A percentile compares a stretch with the other conserved stretches of the same genome.
phyloP scores from a whole-genome alignment of 331 rosid genomes.

The Telfairia occidentalis region DNA sequence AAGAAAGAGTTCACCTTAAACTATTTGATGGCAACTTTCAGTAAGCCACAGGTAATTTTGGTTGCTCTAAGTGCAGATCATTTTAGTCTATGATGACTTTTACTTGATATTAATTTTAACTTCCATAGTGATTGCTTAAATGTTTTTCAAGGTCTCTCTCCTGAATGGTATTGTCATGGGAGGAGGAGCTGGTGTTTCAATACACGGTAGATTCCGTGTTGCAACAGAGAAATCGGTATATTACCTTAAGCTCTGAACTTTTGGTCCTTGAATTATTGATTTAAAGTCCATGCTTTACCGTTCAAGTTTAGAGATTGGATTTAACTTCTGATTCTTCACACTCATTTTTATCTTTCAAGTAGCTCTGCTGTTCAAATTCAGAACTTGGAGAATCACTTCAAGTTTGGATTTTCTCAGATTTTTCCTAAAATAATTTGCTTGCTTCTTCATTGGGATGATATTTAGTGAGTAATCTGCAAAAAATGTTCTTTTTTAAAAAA shows the following conservation, averaged over 20 bases:
- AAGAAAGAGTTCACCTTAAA: conserved; percentile 43
- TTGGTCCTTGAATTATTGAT: neutral
- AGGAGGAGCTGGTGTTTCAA: conserved; percentile 95
- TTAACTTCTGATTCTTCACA: neutral
- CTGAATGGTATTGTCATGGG: conserved; percentile 95
- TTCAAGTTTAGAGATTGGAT: neutral
- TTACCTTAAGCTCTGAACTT: conserved; percentile 2
- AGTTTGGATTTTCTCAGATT: neutral
- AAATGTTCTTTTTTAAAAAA: neutral
- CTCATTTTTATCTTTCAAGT: neutral
- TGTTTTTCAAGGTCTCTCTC: conserved; percentile 61
- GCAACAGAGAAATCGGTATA: conserved; percentile 80
- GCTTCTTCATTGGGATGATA: neutral
- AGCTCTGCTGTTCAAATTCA: neutral
- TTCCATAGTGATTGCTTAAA: conserved; percentile 19
- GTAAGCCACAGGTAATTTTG: conserved; percentile 71
- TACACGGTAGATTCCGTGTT: conserved; percentile 82
- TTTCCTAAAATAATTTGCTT: neutral
- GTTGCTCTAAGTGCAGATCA: neutral
- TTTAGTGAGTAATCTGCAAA: neutral
- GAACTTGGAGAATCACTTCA: neutral
- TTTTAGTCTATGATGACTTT: neutral
- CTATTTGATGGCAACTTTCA: conserved; percentile 78
- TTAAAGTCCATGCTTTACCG: neutral
- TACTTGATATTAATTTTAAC: conserved; percentile 11